Conservation (phyloP, 2,329 filamentous ascomycete genomes). For the Pyrenochaeta sp. region DNA sequence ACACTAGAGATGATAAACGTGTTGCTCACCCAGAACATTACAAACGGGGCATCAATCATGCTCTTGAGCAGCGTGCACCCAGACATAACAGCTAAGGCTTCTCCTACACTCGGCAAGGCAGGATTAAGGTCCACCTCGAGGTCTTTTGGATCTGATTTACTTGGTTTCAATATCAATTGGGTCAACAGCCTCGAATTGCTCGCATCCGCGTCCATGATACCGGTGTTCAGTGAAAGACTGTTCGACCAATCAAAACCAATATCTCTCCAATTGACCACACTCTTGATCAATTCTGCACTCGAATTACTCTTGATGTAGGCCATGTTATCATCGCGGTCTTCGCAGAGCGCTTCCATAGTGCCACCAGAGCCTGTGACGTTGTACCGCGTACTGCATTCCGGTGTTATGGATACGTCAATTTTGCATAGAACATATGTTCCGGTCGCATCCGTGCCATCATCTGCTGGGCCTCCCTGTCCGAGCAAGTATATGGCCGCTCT, state of each 20-base stretch:
- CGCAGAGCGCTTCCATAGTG: conserved; percentile 68
- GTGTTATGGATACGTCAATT: conserved; percentile 69
- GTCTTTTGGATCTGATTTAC: conserved; percentile 15
- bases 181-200: conserved; percentile 56
- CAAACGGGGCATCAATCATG: conserved; percentile 67
- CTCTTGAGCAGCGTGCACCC: conserved; percentile 72
- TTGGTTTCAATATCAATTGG: conserved; percentile 52
- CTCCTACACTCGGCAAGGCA: conserved; percentile 72
- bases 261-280: conserved; percentile 54
- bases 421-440: conserved; percentile 71
- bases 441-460: conserved; percentile 25
- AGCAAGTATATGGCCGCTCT: conserved; percentile 72
- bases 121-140: conserved; percentile 55
- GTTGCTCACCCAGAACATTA: conserved; percentile 54
- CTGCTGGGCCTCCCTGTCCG: conserved; percentile 43
- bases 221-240: conserved; percentile 54
- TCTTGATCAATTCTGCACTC: conserved; percentile 65
- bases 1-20: neutral
- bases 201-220: conserved; percentile 53
- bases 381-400: conserved; percentile 70
- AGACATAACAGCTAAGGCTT: conserved; percentile 75
- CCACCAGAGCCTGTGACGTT: conserved; percentile 62
- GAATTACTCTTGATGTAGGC: conserved; percentile 62
- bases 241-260: conserved; percentile 55
- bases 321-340: conserved; percentile 62